phyloP scores from a whole-genome alignment of 495 filamentous ascomycete species.

The Apiosordaria backusii region DNA sequence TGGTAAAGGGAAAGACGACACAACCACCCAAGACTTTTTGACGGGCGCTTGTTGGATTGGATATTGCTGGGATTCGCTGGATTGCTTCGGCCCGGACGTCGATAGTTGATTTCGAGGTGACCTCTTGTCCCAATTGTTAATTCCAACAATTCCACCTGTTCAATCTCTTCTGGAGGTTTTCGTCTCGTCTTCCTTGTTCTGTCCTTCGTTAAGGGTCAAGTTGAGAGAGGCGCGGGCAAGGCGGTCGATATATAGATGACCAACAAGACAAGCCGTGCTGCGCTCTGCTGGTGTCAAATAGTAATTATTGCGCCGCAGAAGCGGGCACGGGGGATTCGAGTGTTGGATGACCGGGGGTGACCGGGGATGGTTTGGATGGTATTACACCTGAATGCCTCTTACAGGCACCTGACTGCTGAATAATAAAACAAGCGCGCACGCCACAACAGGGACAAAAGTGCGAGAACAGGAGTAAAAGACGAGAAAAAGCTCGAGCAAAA shows the following conservation, averaged over 20 bases:
- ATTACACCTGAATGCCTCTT: not conserved
- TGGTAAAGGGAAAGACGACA: constrained; percentile 19
- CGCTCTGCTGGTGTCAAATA: too few relatives aligned
- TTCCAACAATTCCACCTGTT: not conserved
- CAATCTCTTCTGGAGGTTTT: not conserved
- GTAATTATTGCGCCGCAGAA: constrained; percentile 6
- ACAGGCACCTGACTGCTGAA: not conserved
- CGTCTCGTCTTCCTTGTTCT: not conserved
- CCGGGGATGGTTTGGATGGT: not conserved
- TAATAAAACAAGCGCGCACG: not conserved
- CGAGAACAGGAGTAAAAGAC: not conserved
- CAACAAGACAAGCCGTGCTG: not conserved
- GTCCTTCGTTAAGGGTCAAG: not conserved
- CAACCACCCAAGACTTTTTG: constrained; percentile 5
- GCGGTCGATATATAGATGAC: constrained; percentile 7
- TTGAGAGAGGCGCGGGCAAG: not conserved
- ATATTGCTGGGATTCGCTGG: constrained; percentile 1
- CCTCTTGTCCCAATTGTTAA: not conserved
- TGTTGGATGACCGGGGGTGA: not conserved
- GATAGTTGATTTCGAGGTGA: not conserved
- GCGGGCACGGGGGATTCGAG: not conserved
- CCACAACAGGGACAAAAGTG: not conserved
- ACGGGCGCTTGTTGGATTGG: constrained; percentile 26
- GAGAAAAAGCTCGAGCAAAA: constrained; percentile 12
- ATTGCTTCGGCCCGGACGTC: not conserved